Conservation (phyloP, 768 basidiomycete genomes). For the Boletus huronensis region DNA sequence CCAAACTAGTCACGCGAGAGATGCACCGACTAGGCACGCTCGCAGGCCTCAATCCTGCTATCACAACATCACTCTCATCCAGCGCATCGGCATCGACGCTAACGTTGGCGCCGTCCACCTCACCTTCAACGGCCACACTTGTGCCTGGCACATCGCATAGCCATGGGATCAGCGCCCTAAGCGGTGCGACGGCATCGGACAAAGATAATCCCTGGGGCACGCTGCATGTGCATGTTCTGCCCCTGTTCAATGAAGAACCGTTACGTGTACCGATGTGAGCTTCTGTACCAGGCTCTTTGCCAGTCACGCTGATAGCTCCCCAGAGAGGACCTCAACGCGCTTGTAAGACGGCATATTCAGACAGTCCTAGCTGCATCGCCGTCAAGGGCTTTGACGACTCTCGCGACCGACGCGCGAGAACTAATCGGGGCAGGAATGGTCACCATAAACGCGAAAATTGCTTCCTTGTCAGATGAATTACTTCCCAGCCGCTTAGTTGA, state of each 20-base stretch:
- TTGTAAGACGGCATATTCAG: conserved; percentile 77
- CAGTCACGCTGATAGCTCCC: conserved; percentile 8
- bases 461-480: conserved; percentile 72
- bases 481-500: conserved; percentile 78
- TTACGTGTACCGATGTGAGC: conserved; percentile 79
- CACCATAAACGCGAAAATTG: conserved; percentile 82
- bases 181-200: conserved; percentile 33
- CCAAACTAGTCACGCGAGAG: conserved; percentile 76
- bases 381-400: conserved; percentile 64
- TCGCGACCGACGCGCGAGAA: conserved; percentile 78
- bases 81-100: conserved; percentile 48
- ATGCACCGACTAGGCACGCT: conserved; percentile 79
- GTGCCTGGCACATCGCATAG: conserved; percentile 35
- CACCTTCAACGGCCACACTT: conserved; percentile 34
- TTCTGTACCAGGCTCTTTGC: neutral
- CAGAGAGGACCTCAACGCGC: conserved; percentile 84
- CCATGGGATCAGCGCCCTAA: conserved; percentile 20
- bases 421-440: conserved; percentile 88
- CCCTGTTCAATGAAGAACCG: conserved; percentile 88
- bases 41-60: conserved; percentile 48
- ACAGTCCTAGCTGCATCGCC: conserved; percentile 70
- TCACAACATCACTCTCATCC: conserved; percentile 34
- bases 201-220: conserved; percentile 76
- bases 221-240: conserved; percentile 83
- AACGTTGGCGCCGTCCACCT: conserved; percentile 38